phyloP scores from a whole-genome alignment of 1,139 yeast species.

The Yamadazyma spencermartinsiae region DNA sequence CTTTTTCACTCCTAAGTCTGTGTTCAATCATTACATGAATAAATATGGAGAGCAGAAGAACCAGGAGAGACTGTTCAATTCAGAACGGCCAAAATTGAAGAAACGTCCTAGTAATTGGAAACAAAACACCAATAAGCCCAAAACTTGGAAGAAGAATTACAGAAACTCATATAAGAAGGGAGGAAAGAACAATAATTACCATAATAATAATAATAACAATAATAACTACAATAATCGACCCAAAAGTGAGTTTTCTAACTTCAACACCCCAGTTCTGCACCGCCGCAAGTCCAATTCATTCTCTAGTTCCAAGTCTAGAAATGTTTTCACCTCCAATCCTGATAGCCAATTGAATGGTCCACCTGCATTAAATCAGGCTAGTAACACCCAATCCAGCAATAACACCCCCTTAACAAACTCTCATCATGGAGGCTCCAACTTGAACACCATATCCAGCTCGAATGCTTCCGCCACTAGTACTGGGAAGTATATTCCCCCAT shows the following conservation, averaged over 20 bases:
- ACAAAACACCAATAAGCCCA: constrained; percentile 29
- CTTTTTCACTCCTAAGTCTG: constrained; percentile 76
- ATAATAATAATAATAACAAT: constrained; percentile 15
- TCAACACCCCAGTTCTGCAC: constrained; percentile 14
- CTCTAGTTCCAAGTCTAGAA: constrained; percentile 28
- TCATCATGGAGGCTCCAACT: neutral
- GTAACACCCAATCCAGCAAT: neutral
- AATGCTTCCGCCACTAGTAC: constrained; percentile 15
- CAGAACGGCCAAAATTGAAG: constrained; percentile 15
- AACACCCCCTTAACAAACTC: neutral
- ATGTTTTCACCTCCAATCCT: constrained; percentile 9
- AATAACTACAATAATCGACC: constrained; percentile 10
- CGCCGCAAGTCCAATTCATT: constrained; percentile 32
- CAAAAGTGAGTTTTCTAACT: constrained; percentile 14
- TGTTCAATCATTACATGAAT: constrained; percentile 69
- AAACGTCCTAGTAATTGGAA: constrained; percentile 31
- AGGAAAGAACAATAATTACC: constrained; percentile 15
- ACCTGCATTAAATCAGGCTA: neutral
- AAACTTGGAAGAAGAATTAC: constrained; percentile 20
- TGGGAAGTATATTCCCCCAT: constrained; percentile 49
- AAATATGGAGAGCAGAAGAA: constrained; percentile 51
- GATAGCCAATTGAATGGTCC: constrained; percentile 6
- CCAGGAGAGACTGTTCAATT: constrained; percentile 13
- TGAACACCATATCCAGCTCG: neutral
- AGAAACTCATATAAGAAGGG: constrained; percentile 12